A percentile compares a stretch with the other conserved stretches of the same genome.
These are phyloP conservation scores for Saraca asoca DNA, from an alignment of 331 rosid genomes.

Conservation along the genomic window DNA sequence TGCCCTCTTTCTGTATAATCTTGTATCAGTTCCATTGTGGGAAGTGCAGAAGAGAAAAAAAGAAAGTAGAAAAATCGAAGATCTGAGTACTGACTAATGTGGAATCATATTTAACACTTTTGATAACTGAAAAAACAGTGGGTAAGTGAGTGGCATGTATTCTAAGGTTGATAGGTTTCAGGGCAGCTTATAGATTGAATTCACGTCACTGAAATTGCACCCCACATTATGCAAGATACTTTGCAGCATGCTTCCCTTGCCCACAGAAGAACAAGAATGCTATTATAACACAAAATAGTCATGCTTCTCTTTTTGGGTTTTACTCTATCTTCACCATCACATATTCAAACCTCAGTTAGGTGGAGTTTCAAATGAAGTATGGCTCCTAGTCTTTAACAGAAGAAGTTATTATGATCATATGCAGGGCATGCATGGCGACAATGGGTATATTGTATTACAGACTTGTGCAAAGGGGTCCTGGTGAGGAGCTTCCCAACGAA, in stretches of 20 bases:
- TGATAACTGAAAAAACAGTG: conserved; percentile 8
- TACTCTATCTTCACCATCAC: neutral
- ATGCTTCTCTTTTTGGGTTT: neutral
- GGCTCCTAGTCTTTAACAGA: conserved; percentile 34
- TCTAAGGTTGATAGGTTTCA: conserved; percentile 1
- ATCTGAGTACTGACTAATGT: neutral
- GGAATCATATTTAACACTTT: conserved; percentile 2
- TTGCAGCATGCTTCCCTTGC: neutral
- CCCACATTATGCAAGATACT: neutral
- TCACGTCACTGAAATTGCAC: conserved; percentile 5
- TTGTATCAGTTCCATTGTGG: conserved; percentile 12
- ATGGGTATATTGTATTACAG: conserved; percentile 99
- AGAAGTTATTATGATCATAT: conserved; percentile 31
- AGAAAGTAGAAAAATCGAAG: neutral
- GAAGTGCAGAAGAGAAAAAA: conserved; percentile 23
- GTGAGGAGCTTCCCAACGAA: conserved; percentile 55
- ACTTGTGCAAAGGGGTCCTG: conserved; percentile 77
- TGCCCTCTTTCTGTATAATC: conserved; percentile 27
- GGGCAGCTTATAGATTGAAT: conserved; percentile 26
- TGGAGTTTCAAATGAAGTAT: conserved; percentile 11
- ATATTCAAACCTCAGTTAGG: conserved; percentile 15
- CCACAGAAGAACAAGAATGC: conserved; percentile 8
- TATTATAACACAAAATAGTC: neutral
- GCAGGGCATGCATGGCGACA: conserved; percentile 99
- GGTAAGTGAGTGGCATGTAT: conserved; percentile 17